Evolutionary conservation across 768 basidiomycete genomes (phyloP).

Genomic region (Boletus rufocinnamomeus): DNA sequence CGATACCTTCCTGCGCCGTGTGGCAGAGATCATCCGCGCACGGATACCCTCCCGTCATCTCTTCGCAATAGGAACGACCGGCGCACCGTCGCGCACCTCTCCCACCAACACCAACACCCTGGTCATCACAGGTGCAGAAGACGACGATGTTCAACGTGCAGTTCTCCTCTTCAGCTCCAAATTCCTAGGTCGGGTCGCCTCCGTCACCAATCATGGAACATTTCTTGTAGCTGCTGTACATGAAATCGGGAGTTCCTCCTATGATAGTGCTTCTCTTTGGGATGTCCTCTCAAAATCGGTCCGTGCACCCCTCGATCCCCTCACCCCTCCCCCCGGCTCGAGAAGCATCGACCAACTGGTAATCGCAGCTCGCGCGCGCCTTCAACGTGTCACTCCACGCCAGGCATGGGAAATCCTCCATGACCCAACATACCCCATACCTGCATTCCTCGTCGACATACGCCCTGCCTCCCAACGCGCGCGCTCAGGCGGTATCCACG

Average conservation of each 20-base stretch:
- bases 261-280: conserved; percentile 69
- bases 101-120: conserved; percentile 43
- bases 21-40: conserved; percentile 50
- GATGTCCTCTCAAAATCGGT: conserved; percentile 69
- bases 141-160: conserved; percentile 63
- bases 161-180: conserved; percentile 65
- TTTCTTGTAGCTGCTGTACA: conserved; percentile 49
- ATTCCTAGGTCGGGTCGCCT: conserved; percentile 61
- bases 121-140: conserved; percentile 58
- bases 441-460: conserved; percentile 78
- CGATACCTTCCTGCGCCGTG: conserved; percentile 53
- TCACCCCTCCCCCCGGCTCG: conserved; percentile 64
- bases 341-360: conserved; percentile 60
- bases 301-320: conserved; percentile 58
- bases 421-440: conserved; percentile 52
- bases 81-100: conserved; percentile 34
- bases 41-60: conserved; percentile 48
- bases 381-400: conserved; percentile 61
- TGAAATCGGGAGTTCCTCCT: conserved; percentile 53
- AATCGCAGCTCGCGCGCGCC: conserved; percentile 55
- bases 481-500: conserved; percentile 58
- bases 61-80: conserved; percentile 56
- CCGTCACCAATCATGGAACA: conserved; percentile 38
- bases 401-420: conserved; percentile 64
- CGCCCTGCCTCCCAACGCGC: conserved; percentile 64